These are phyloP conservation scores for Nakazawaea siamensis DNA, from an alignment of 805 yeast genomes.

Conservation along the genomic window DNA sequence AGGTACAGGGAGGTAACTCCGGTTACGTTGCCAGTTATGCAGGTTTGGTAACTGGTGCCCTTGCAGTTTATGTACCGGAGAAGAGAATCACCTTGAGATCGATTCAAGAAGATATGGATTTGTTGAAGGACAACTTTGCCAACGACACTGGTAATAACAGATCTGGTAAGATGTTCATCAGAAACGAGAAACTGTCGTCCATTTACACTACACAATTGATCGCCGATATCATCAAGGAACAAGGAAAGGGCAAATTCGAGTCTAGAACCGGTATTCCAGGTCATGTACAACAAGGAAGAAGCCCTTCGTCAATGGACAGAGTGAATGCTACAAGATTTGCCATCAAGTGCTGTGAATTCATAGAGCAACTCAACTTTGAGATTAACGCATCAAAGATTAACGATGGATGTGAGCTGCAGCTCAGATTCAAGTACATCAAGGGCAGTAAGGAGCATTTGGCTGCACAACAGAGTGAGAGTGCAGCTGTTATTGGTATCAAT, in stretches of 20 bases:
- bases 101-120: slow-evolving; percentile 67
- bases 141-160: slow-evolving; percentile 72
- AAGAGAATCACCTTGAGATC: slow-evolving; percentile 60
- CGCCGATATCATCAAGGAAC: slow-evolving; percentile 77
- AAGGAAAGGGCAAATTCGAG: slow-evolving; percentile 71
- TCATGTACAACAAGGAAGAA: slow-evolving; percentile 96
- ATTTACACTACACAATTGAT: slow-evolving; percentile 77
- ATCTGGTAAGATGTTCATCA: slow-evolving; percentile 79
- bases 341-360: slow-evolving; percentile 79
- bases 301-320: slow-evolving; percentile 92
- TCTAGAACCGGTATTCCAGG: slow-evolving; percentile 96
- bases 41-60: slow-evolving; percentile 84
- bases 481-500: slow-evolving; percentile 64
- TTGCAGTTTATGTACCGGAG: slow-evolving; percentile 88
- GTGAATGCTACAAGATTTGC: slow-evolving; percentile 85
- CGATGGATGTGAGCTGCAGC: slow-evolving; percentile 27
- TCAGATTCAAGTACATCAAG: slow-evolving; percentile 43
- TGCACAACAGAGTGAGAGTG: slow-evolving; percentile 30
- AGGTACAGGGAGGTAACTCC: slow-evolving; percentile 96
- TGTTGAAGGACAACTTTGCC: slow-evolving; percentile 58
- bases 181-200: slow-evolving; percentile 75
- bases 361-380: slow-evolving; percentile 43
- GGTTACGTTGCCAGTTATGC: slow-evolving; percentile 89
- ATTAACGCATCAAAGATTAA: slow-evolving; percentile 7
- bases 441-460: slow-evolving; percentile 40